Evolutionary conservation across 192 early-diverging fungal genomes (phyloP), one percentile per base, ranked within the genome.

Genomic region (Nowakowskiella sp.): DNA sequence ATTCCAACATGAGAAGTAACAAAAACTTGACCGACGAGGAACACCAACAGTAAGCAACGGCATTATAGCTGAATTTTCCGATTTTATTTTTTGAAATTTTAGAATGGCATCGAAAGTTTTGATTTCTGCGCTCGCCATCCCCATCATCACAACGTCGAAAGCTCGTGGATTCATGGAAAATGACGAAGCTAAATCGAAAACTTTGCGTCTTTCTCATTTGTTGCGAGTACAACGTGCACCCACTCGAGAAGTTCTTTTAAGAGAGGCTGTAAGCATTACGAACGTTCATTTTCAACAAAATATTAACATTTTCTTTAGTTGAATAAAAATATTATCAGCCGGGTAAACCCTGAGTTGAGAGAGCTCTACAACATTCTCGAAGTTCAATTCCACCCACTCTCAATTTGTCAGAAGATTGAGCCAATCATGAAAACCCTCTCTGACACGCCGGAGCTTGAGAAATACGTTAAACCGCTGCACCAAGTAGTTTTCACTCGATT

Each of bases 381-480:
- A 76, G 93, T 96, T 45, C 87, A 94, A 66, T 99, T 99, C 85
- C 92, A 97, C 60, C 96, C 96, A 43, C 81, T 99, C 47, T 90
- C 90, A 39, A 95, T 99, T 67, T 91, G 92, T 81, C 87, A 94
- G 74, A 92, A 90, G 75, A 87, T 99, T 54, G 82, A 85, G 33
- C 93, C 92, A 16, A 80, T 94, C 48, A 64, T 82, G 10, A 51
- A 63, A 30, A 54, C 45, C 21, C 83, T 99, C 61, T 70, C 75
- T 44, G 65, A 78, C 21, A 73, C 82, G 62, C 78, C 89, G 58
- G 69, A 78, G 36, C 72, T 92, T 45, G 67, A 73, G 60, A 90
- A 86, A 68, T 99, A 99, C 64, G 87, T 91, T 34, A 83, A 85
- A 50, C 89, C 92, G 47, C 81, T 99, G 60, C 91, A 94, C 72